phyloP scores from a whole-genome alignment of 1,139 yeast species.

The Zhuliangozyma parablackwelliae region DNA sequence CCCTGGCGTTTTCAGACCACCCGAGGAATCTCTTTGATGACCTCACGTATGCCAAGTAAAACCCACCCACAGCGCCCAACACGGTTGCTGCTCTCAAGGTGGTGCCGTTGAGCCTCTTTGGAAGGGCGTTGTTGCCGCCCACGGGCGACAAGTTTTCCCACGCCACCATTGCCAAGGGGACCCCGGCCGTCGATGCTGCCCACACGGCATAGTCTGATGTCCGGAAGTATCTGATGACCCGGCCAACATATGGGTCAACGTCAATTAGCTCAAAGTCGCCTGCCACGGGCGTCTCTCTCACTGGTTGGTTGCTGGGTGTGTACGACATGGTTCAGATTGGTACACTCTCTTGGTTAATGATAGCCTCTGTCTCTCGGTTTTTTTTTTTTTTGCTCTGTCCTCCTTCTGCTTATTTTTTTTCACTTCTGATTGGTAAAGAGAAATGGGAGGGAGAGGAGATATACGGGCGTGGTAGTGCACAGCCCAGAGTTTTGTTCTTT shows the following conservation, averaged over 20 bases:
- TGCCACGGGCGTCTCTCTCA: conserved; percentile 41
- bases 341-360: not conserved
- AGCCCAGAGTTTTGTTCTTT: too few species aligned
- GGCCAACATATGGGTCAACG: conserved; percentile 69
- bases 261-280: conserved; percentile 59
- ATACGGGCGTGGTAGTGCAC: too few species aligned
- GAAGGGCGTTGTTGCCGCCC: conserved; percentile 55
- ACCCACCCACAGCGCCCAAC: conserved; percentile 69
- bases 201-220: conserved; percentile 60
- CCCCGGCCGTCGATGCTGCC: conserved; percentile 62
- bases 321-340: conserved; percentile 30
- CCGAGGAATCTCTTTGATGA: conserved; percentile 78
- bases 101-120: conserved; percentile 50
- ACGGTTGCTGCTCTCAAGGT: conserved; percentile 56
- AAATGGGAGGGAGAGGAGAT: not conserved
- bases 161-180: conserved; percentile 56
- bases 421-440: conserved; percentile 8
- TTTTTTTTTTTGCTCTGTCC: conserved; percentile 2
- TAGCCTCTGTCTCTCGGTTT: not conserved
- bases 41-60: conserved; percentile 59
- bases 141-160: conserved; percentile 65
- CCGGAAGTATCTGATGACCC: conserved; percentile 74
- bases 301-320: conserved; percentile 37
- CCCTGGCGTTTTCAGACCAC: conserved; percentile 67
- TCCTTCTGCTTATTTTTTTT: too few species aligned